Base-by-base conservation (phyloP, 768 basidiomycete species). In the Tephrocybe sp. region DNA sequence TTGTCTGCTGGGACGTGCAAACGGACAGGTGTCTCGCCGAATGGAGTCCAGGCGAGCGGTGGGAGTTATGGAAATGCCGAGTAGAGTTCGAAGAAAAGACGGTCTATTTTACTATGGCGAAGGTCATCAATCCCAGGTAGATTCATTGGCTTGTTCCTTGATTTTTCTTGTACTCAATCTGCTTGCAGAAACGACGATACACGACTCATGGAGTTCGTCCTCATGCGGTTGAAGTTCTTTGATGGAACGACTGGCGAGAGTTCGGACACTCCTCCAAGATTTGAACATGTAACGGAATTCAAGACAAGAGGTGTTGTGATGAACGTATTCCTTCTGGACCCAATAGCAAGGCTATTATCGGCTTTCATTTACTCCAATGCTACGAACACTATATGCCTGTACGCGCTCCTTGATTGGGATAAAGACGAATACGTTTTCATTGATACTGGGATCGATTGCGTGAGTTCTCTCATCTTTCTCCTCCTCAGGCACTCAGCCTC, bases 41-140 rank as follows among this genome's bases (percentile, higher is more conserved):
- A 51, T 89, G 87, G 86, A 79, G 81, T 45, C 85, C 85, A 1
- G 75, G 74, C 1, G 71, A 73, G 18, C 61, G 73, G 15, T 88
- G 86, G 86, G 85, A 87, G 58, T 61, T 89, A 4, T 88, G 86
- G 87, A 89, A 89, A 59, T 88, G 87, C 57, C 69, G 86, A 8
- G 86, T 89, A 15, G 87, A 88, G 60, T 88, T 87, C 60, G 85
- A 87, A 34, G 78, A 82, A 56, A 70, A 82, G 51, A 80, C 82
- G 0, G 86, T 88, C 30, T 89, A 79, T 65, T 87, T 89, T 59
- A 85, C 83, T 0, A 88, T 88, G 85, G 86, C 86, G 1, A 84
- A 81, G 62, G 75, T 83, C 24, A 57, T 86, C 18, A 63, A 70
- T 26, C 73, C 71, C 53, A 71, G 74, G 79, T 80, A 62, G 68